phyloP scores from a whole-genome alignment of 2,329 filamentous ascomycete species.

The Emmonsiellopsis sp. region DNA sequence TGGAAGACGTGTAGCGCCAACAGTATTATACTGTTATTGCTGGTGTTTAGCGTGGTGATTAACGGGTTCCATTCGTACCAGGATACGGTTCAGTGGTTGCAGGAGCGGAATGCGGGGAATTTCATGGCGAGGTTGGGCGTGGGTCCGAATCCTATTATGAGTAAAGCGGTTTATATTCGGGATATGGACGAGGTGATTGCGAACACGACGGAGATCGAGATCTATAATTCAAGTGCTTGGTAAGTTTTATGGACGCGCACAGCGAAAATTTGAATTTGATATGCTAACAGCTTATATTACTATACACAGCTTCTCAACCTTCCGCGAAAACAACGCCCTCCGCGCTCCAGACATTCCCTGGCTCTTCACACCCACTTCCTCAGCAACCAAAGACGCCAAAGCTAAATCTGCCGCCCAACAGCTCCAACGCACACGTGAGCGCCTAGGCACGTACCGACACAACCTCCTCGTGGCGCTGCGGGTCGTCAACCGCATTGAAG shows the following conservation, averaged over 20 bases:
- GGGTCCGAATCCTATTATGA: conserved; percentile 69
- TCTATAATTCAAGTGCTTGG: conserved; percentile 26
- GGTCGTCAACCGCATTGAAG: conserved; percentile 80
- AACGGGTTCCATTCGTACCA: conserved; percentile 70
- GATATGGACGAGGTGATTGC: conserved; percentile 64
- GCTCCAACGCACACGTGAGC: conserved; percentile 70
- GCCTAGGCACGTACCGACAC: conserved; percentile 75
- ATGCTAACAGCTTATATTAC: not conserved
- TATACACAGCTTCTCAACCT: conserved; percentile 28
- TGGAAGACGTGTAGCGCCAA: conserved; percentile 65
- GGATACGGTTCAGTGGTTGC: conserved; percentile 71
- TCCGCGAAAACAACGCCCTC: conserved; percentile 32
- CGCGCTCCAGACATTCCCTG: conserved; percentile 23
- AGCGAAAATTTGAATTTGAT: not conserved
- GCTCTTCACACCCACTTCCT: conserved; percentile 20
- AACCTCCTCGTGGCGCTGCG: conserved; percentile 85
- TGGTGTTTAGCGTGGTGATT: conserved; percentile 59
- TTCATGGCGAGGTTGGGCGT: conserved; percentile 81
- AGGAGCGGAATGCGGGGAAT: conserved; percentile 65
- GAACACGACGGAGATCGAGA: conserved; percentile 22
- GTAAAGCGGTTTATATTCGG: conserved; percentile 70
- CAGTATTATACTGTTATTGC: conserved; percentile 59
- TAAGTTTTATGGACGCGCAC: conserved; percentile 4
- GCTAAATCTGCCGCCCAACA: conserved; percentile 40
- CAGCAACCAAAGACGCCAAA: conserved; percentile 18